These are phyloP conservation scores for Pythium dissotocum DNA, from an alignment of 352 stramenopile genomes.

Conservation along the genomic window DNA sequence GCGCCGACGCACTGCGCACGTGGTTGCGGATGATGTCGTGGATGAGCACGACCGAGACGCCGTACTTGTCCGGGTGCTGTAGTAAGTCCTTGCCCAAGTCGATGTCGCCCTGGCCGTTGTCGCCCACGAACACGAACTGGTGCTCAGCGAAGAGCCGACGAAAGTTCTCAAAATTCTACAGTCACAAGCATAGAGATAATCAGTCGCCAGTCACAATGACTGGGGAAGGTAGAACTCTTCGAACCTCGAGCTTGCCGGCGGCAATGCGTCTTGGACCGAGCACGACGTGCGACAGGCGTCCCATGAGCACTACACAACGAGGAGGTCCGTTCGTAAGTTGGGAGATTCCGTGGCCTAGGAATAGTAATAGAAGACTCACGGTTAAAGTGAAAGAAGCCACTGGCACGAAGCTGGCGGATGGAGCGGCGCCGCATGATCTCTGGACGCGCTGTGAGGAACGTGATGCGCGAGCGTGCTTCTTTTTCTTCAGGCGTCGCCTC, in stretches of 20 bases:
- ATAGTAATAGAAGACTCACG: slow-evolving; percentile 33
- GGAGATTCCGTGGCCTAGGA: no score
- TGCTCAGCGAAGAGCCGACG: slow-evolving; percentile 72
- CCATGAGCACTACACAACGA: slow-evolving; percentile 61
- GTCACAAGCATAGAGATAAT: not conserved
- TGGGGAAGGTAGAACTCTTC: not conserved
- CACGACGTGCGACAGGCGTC: slow-evolving; percentile 54
- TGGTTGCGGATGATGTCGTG: slow-evolving; percentile 85
- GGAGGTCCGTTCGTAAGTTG: not conserved
- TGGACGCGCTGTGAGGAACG: slow-evolving; percentile 74
- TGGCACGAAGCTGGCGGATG: slow-evolving; percentile 57
- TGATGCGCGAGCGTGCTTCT: slow-evolving; percentile 44
- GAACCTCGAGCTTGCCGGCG: slow-evolving; percentile 66
- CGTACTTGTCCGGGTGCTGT: slow-evolving; percentile 47
- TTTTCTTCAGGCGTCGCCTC: not conserved
- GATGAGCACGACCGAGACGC: slow-evolving; percentile 66
- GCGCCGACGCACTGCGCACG: slow-evolving; percentile 12
- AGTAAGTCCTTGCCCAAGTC: slow-evolving; percentile 76
- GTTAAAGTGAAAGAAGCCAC: slow-evolving; percentile 79
- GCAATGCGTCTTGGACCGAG: slow-evolving; percentile 68
- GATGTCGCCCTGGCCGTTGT: slow-evolving; percentile 84
- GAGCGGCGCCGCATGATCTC: slow-evolving; percentile 70
- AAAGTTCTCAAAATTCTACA: slow-evolving; percentile 75
- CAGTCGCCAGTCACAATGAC: no score
- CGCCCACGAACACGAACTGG: slow-evolving; percentile 78